Conservation (phyloP, 2,329 filamentous ascomycete species). For the Zymoseptoria pseudotritici region DNA sequence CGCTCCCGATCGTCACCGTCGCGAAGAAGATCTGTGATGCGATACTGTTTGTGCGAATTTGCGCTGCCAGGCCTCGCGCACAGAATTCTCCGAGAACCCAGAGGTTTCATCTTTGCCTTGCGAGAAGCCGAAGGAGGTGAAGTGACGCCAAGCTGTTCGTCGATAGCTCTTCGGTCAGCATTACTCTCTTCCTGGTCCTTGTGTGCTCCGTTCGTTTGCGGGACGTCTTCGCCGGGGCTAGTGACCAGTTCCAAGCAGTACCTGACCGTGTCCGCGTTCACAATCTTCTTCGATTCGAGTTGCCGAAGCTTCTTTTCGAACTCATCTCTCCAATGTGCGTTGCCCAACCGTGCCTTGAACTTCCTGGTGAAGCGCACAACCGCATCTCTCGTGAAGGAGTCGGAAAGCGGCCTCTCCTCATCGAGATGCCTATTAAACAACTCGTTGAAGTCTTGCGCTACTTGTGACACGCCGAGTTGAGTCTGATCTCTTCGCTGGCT, state of each 20-base stretch:
- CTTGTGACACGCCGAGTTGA: conserved; percentile 17
- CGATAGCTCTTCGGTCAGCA: not conserved
- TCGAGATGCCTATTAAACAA: conserved; percentile 33
- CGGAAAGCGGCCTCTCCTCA: conserved; percentile 30
- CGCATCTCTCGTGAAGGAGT: conserved; percentile 30
- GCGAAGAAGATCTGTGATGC: conserved; percentile 4
- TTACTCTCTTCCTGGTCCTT: not conserved
- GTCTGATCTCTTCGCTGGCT: conserved; percentile 26
- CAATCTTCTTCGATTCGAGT: conserved; percentile 14
- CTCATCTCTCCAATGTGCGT: conserved; percentile 19
- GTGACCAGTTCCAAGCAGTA: conserved; percentile 11
- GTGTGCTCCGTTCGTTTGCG: not conserved
- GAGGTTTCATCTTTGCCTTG: not conserved
- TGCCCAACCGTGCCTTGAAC: conserved; percentile 18
- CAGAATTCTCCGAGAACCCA: conserved; percentile 8
- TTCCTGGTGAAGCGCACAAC: conserved; percentile 34
- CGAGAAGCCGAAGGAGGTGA: not conserved
- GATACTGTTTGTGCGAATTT: not conserved
- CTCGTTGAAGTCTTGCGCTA: conserved; percentile 29
- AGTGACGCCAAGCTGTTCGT: conserved; percentile 3
- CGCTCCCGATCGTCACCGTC: conserved; percentile 2
- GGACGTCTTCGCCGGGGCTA: not conserved
- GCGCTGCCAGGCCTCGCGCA: conserved; percentile 2
- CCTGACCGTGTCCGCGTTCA: conserved; percentile 5
- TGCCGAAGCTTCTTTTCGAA: conserved; percentile 30